Base-by-base conservation (phyloP, 2,329 filamentous ascomycete species). In the Ascochyta koolunga region DNA sequence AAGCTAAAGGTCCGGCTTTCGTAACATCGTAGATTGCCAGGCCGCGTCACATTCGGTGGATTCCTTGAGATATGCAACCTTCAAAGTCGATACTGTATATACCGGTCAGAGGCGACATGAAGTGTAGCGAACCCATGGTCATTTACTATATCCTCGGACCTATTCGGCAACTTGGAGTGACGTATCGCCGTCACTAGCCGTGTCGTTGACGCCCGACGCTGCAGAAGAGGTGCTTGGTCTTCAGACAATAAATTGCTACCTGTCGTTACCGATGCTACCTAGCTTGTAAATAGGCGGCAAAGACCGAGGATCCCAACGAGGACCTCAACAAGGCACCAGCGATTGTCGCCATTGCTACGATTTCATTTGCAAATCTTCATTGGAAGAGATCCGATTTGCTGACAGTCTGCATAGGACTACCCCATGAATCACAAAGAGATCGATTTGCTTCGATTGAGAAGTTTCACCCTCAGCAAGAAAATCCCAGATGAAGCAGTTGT, bases 381-480 rank as follows among this genome's bases (percentile, higher is more conserved):
- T 47, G 44, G 32, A 40, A 36, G 45, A 29, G 5, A 10, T 45
- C 39, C 41, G 35, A 54, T 41, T 44, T 59, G 63, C 70, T 73
- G 62, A 73, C 61, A 39, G 16, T 24, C 39, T 60, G 49, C 55
- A 18, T 50, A 93, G 89, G 91, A 89, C 40, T 96, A 89, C 69
- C 79, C 85, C 38, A 82, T 83, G 18, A 86, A 90, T 53, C 90
- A 96, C 70, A 79, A 83, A 36, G 89, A 96, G 63, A 92, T 96
- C 66, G 86, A 87, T 50, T 81, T 97, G 46, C 80, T 96, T 50
- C 89, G 91, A 65, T 80, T 97, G 68, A 84, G 87, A 56, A 95
- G 88, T 72, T 96, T 89, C 71, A 93, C 89, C 0, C 76, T 96
- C 19, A 82, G 85, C 32, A 86, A 81, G 54, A 85, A 86, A 68